Evolutionary conservation across 1,284 basidiomycete genomes (phyloP).

Genomic region (Thelephora terrestris): DNA sequence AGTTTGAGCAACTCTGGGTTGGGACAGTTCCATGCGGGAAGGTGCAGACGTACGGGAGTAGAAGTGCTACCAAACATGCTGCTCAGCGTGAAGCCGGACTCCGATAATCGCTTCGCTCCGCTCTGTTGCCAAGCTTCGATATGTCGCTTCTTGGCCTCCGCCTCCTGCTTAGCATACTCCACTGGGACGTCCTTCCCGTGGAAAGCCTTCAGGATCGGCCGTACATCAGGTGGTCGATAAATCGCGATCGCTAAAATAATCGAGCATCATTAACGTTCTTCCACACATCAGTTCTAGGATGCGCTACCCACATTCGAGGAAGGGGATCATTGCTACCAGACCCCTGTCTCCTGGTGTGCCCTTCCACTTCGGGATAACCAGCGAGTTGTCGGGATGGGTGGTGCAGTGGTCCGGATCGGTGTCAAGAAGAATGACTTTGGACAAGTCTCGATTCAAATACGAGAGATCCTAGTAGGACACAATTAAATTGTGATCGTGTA

Average conservation of each 20-base stretch:
- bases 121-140: conserved; percentile 77
- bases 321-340: conserved; percentile 87
- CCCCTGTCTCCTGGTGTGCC: conserved; percentile 74
- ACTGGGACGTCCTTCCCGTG: conserved; percentile 79
- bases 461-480: conserved; percentile 58
- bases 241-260: conserved; percentile 72
- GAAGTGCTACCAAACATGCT: conserved; percentile 46
- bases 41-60: conserved; percentile 17
- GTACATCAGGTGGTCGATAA: conserved; percentile 77
- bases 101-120: conserved; percentile 33
- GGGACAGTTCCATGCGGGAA: not conserved
- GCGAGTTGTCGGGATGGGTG: conserved; percentile 85
- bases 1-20: not conserved
- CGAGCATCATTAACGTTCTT: not conserved
- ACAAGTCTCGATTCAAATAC: conserved; percentile 88
- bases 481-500: conserved; percentile 1
- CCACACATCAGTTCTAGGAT: not conserved
- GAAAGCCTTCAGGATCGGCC: conserved; percentile 81
- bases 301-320: conserved; percentile 78
- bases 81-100: conserved; percentile 46
- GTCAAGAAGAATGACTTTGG: conserved; percentile 86
- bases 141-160: conserved; percentile 66
- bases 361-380: conserved; percentile 83
- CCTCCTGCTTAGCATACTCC: conserved; percentile 85
- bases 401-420: conserved; percentile 70